Percentiles rank a stretch among this genome's conserved stretches.
Conservation (phyloP, 495 filamentous ascomycete species). For the Hypomontagnella submonticulosa region DNA sequence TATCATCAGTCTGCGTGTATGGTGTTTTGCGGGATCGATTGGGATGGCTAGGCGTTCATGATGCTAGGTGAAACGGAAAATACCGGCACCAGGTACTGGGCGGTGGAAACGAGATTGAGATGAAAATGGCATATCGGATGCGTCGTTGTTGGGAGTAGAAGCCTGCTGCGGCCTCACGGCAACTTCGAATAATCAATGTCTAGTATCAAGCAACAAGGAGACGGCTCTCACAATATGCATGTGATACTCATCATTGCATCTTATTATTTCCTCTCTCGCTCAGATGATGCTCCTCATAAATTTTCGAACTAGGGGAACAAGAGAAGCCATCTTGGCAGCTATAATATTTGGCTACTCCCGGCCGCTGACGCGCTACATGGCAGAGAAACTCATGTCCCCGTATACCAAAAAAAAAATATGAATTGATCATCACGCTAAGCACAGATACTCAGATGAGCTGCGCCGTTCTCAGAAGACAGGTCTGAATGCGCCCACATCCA, state of each 20-base stretch:
- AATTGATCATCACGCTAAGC: neutral
- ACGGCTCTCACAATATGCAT: conserved; percentile 1
- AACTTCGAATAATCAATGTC: conserved; percentile 8
- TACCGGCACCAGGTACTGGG: neutral
- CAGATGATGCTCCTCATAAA: too few relatives aligned
- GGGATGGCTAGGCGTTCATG: conserved; percentile 4
- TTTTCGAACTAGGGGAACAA: too few relatives aligned
- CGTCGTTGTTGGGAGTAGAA: conserved; percentile 18
- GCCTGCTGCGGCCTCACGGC: conserved; percentile 29
- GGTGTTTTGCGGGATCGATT: neutral
- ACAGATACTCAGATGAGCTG: neutral
- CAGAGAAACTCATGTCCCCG: neutral
- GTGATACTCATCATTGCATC: neutral
- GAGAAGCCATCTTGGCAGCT: neutral
- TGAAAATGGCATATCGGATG: conserved; percentile 16
- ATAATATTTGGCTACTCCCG: neutral
- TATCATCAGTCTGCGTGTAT: conserved; percentile 4
- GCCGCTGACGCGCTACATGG: neutral
- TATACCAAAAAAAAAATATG: neutral
- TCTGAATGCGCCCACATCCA: neutral
- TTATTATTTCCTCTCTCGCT: neutral
- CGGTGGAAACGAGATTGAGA: conserved; percentile 1
- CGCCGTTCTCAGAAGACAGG: neutral
- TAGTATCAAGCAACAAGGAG: conserved; percentile 6
- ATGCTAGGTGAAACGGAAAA: conserved; percentile 7